phyloP scores from a whole-genome alignment of 2,329 filamentous ascomycete species.

The Trichoderma harzianum region DNA sequence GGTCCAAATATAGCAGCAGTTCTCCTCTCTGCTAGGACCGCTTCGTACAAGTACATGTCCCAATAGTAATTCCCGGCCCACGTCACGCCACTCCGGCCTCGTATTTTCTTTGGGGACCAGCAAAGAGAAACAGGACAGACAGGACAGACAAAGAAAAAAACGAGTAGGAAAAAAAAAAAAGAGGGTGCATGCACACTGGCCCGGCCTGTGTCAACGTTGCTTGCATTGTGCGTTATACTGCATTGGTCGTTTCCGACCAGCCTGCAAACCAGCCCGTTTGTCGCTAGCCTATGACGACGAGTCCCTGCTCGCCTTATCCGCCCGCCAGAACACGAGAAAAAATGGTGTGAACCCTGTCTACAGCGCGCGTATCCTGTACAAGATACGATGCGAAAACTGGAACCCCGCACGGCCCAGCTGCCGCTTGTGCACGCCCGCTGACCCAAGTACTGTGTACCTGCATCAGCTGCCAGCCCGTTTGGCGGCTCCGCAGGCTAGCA shows the following conservation, averaged over 20 bases:
- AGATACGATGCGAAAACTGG: slow-evolving; percentile 14
- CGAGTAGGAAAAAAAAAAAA: not conserved
- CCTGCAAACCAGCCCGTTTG: not conserved
- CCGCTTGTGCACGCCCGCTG: not conserved
- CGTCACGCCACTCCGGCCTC: slow-evolving; percentile 13
- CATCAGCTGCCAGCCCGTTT: slow-evolving; percentile 1
- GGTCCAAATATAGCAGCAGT: not conserved
- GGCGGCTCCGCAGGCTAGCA: slow-evolving; percentile 4
- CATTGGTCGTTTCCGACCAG: slow-evolving; percentile 6
- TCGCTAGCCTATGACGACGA: slow-evolving; percentile 1
- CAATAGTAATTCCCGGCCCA: not conserved
- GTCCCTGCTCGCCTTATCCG: slow-evolving; percentile 14
- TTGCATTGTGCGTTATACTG: slow-evolving; percentile 11
- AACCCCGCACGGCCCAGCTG: not conserved
- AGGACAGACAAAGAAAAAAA: not conserved
- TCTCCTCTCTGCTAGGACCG: not conserved
- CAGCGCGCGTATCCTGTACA: slow-evolving; percentile 10
- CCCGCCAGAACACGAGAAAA: slow-evolving; percentile 16
- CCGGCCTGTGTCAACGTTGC: slow-evolving; percentile 11
- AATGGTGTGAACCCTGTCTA: slow-evolving; percentile 2
- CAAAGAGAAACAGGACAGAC: not conserved
- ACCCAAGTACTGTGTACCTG: slow-evolving; percentile 12
- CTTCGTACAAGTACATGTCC: not conserved
- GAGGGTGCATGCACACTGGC: not conserved
- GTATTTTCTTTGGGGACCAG: not conserved